Conservation (phyloP, 495 filamentous ascomycete species). For the Aspergillus campestris region DNA sequence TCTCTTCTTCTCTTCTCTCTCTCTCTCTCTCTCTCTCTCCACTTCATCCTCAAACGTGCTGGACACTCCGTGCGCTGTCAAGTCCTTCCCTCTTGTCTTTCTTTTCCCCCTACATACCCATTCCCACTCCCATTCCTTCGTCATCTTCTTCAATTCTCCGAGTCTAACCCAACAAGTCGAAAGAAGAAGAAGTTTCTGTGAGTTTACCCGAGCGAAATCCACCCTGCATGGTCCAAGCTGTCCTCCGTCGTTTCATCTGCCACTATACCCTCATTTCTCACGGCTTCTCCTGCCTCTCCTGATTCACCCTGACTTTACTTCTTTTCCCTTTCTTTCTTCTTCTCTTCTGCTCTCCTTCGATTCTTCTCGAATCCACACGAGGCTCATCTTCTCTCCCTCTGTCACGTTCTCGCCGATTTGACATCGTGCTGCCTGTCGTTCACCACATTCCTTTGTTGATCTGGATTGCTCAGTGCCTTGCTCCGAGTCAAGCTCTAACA, state of each 20-base stretch:
- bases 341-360: neutral
- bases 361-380: neutral
- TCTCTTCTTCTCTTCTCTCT: neutral
- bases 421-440: constrained; percentile 13
- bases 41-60: constrained; percentile 2
- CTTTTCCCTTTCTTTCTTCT: neutral
- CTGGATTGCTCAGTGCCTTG: neutral
- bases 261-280: constrained; percentile 1
- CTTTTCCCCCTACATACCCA: neutral
- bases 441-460: constrained; percentile 13
- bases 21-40: neutral
- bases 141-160: neutral
- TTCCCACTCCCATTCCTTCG: neutral
- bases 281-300: constrained; percentile 4
- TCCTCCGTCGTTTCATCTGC: constrained; percentile 12
- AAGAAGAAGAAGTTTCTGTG: neutral
- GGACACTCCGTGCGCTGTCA: constrained; percentile 1
- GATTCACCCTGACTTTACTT: neutral
- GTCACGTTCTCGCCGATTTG: constrained; percentile 15
- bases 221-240: constrained; percentile 7
- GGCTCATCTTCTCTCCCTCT: neutral
- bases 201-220: constrained; percentile 2
- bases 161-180: neutral
- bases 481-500: neutral
- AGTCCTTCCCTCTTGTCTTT: neutral